These are phyloP conservation scores for Osmanthus fragrans DNA, from an alignment of 257 asterid species.

Conservation along the genomic window DNA sequence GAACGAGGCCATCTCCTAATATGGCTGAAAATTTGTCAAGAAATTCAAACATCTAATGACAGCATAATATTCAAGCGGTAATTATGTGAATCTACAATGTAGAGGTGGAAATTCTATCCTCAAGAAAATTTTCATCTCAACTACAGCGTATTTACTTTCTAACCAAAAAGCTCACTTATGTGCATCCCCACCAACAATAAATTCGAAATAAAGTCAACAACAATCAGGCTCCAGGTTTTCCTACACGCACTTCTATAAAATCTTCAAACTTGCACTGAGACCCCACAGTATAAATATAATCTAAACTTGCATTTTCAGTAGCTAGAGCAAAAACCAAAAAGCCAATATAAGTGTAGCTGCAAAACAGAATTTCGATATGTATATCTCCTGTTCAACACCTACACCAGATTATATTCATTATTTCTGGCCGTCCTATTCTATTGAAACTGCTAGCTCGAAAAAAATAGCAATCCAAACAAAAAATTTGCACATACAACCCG, in stretches of 20 bases:
- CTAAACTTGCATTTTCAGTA: background rate
- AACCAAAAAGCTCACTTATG: background rate
- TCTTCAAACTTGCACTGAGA: background rate
- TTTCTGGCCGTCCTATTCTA: background rate
- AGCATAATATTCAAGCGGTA: background rate
- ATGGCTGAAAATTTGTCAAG: conserved; percentile 4
- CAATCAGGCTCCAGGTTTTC: background rate
- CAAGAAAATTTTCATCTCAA: background rate
- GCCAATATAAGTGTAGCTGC: background rate
- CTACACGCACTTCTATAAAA: background rate
- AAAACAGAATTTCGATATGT: background rate
- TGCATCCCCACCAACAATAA: background rate
- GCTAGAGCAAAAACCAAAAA: background rate
- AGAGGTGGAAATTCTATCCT: background rate
- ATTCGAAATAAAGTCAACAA: background rate
- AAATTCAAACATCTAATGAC: background rate
- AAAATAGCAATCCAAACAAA: background rate
- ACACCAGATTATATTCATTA: background rate
- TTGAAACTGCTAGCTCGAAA: background rate
- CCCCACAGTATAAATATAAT: background rate
- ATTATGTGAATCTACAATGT: background rate
- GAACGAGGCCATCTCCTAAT: background rate
- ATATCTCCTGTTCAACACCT: background rate
- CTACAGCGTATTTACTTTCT: background rate
- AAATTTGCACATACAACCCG: background rate